Evolutionary conservation across 164 flowering plant species (phyloP).

Genomic region (Chloranthus sessilifolius): DNA sequence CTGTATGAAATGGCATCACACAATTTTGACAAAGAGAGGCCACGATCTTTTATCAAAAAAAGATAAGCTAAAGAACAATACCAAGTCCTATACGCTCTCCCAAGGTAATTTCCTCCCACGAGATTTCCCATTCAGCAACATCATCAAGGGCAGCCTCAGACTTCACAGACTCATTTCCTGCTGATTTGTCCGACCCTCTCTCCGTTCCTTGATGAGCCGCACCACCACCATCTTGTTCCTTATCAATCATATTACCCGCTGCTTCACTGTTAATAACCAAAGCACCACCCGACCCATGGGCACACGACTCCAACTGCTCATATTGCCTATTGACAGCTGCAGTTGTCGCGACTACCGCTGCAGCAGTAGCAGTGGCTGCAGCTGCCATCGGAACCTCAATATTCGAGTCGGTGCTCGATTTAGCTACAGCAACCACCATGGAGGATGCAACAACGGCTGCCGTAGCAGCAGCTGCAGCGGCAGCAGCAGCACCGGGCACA

Average conservation of each 20-base stretch:
- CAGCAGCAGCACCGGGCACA: constrained; percentile 81
- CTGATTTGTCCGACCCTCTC: constrained; percentile 68
- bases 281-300: background rate
- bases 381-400: constrained; percentile 77
- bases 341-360: constrained; percentile 80
- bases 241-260: constrained; percentile 31
- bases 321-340: constrained; percentile 72
- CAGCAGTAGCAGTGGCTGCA: constrained; percentile 90
- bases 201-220: constrained; percentile 51
- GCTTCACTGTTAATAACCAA: constrained; percentile 26
- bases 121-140: constrained; percentile 86
- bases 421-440: constrained; percentile 83
- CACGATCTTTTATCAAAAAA: constrained; percentile 7
- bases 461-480: constrained; percentile 81
- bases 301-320: constrained; percentile 28
- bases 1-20: background rate
- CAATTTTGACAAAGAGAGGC: constrained; percentile 9
- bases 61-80: constrained; percentile 23
- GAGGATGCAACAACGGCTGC: constrained; percentile 94
- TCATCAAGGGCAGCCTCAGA: constrained; percentile 74
- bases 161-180: constrained; percentile 56
- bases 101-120: constrained; percentile 86
- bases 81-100: constrained; percentile 99
- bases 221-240: constrained; percentile 33
- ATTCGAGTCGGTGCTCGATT: constrained; percentile 43